Evolutionary conservation across 78 protist species (phyloP).

Genomic region (Dictyostelium capitatum): DNA sequence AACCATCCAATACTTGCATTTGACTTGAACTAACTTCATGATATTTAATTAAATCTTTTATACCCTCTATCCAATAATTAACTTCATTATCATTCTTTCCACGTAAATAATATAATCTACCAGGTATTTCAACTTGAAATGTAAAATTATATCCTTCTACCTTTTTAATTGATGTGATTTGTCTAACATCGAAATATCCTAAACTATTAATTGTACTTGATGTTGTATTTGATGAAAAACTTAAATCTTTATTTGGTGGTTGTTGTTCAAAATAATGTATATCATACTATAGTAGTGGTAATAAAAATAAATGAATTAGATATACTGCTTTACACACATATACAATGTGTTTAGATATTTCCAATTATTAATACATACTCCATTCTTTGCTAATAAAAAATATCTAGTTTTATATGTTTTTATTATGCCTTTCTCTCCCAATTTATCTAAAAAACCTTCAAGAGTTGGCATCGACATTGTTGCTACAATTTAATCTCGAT

Average conservation of each 20-base stretch:
- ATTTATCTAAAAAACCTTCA: slow-evolving; percentile 65
- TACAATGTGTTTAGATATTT: no score
- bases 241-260: background rate
- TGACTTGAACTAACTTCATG: background rate
- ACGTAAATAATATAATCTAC: slow-evolving; percentile 22
- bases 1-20: slow-evolving; percentile 17
- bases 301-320: no score
- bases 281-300: no score
- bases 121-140: slow-evolving; percentile 48
- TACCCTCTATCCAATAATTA: slow-evolving; percentile 75
- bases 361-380: no score
- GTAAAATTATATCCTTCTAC: background rate
- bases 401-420: slow-evolving; percentile 52
- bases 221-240: background rate
- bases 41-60: slow-evolving; percentile 1
- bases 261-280: slow-evolving; percentile 55
- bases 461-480: slow-evolving; percentile 24
- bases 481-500: no score
- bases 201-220: background rate
- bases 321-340: no score
- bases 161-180: slow-evolving; percentile 23
- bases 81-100: slow-evolving; percentile 43
- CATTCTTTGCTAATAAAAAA: slow-evolving; percentile 41
- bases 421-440: slow-evolving; percentile 62
- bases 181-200: slow-evolving; percentile 45